Evolutionary conservation across 2,329 filamentous ascomycete genomes (phyloP).

Genomic region (Fusarium cyanostomum): DNA sequence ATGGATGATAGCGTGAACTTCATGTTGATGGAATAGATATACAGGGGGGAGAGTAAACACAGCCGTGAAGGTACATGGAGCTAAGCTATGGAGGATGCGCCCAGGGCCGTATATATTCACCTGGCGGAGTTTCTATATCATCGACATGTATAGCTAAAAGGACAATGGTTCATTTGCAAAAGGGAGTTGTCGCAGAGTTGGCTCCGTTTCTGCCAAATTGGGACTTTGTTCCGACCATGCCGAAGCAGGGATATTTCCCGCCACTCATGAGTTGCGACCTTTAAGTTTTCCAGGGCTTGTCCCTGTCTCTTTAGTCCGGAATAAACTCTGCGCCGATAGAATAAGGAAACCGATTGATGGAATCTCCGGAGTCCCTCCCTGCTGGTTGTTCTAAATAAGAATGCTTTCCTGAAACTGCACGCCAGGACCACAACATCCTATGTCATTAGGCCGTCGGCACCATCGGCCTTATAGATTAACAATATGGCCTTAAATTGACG

Average conservation of each 20-base stretch:
- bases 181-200: slow-evolving; percentile 3
- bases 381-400: too few relatives aligned
- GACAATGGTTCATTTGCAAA: slow-evolving; percentile 17
- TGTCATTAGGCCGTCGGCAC: too few relatives aligned
- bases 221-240: slow-evolving; percentile 1
- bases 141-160: neutral
- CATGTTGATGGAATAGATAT: slow-evolving; percentile 24
- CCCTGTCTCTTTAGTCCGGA: slow-evolving; percentile 5
- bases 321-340: neutral
- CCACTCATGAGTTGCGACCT: slow-evolving; percentile 5
- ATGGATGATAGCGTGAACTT: slow-evolving; percentile 32
- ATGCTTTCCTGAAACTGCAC: too few relatives aligned
- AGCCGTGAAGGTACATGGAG: neutral
- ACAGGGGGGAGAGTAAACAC: neutral
- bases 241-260: slow-evolving; percentile 29
- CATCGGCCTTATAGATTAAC: too few relatives aligned
- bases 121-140: neutral
- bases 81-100: neutral
- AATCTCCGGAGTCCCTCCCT: neutral
- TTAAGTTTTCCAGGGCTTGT: neutral
- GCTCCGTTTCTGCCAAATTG: slow-evolving; percentile 27
- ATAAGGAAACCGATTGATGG: slow-evolving; percentile 26
- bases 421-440: too few relatives aligned
- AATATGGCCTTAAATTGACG: too few relatives aligned
- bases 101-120: slow-evolving; percentile 16